These are phyloP conservation scores for Lichtheimia hyalospora DNA, from an alignment of 371 early-diverging fungal species.

Conservation along the genomic window DNA sequence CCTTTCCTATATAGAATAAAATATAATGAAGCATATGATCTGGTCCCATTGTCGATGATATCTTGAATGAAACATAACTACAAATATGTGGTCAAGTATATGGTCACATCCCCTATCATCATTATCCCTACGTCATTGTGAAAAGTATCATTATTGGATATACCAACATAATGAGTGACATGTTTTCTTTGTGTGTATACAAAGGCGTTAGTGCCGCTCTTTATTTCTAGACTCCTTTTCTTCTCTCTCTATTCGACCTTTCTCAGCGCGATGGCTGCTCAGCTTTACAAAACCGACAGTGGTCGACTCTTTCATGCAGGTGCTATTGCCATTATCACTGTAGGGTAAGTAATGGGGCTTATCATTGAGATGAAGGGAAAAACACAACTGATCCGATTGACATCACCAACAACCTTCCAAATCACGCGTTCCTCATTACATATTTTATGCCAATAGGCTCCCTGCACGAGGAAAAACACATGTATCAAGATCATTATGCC, in stretches of 20 bases:
- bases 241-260: neutral
- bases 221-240: neutral
- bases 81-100: no score
- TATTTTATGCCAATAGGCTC: conserved; percentile 41
- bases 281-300: conserved; percentile 23
- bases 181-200: neutral
- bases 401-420: neutral
- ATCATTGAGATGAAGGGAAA: neutral
- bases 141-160: neutral
- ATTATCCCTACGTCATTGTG: no score
- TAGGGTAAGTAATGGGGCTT: conserved; percentile 57
- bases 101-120: no score
- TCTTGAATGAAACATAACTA: no score
- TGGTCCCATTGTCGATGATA: no score
- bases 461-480: conserved; percentile 95
- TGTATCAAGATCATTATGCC: conserved; percentile 81
- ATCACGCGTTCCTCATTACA: neutral
- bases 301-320: conserved; percentile 70
- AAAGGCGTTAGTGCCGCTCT: neutral
- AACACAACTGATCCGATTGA: neutral
- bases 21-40: no score
- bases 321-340: conserved; percentile 79
- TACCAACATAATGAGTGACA: neutral
- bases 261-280: conserved; percentile 16
- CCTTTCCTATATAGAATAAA: no score